Percentiles rank a stretch among this genome's conserved stretches.
Evolutionary conservation across 1,284 basidiomycete genomes (phyloP).

Genomic region (Thecaphora thlaspeos): DNA sequence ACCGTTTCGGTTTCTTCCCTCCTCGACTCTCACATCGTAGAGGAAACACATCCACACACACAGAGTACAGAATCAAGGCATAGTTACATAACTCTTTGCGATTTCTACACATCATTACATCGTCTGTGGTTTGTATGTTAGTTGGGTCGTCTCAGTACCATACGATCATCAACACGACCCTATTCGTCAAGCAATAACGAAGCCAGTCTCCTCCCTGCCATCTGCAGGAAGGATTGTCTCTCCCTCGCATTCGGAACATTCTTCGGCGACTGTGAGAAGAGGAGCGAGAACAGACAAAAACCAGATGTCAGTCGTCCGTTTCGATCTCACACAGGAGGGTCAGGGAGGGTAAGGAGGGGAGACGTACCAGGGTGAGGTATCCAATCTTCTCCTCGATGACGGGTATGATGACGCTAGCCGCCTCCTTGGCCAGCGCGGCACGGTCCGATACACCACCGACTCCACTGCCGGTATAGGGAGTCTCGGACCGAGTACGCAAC

Average conservation of each 20-base stretch:
- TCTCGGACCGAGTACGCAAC: slow-evolving; percentile 6
- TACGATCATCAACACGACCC: too few species aligned
- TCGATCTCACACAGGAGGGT: too few species aligned
- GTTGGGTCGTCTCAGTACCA: too few species aligned
- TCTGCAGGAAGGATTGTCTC: slow-evolving; percentile 43
- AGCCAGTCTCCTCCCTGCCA: slow-evolving; percentile 37
- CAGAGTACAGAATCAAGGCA: too few species aligned
- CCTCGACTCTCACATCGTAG: too few species aligned
- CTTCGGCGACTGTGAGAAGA: slow-evolving; percentile 16
- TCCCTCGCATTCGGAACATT: slow-evolving; percentile 33
- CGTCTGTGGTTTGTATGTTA: too few species aligned
- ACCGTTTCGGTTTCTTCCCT: too few species aligned
- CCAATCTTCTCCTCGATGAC: slow-evolving; percentile 42
- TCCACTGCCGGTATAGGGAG: too few species aligned
- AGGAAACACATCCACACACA: too few species aligned
- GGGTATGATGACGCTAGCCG: slow-evolving; percentile 18
- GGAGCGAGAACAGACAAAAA: not conserved
- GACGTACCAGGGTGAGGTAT: slow-evolving; percentile 15
- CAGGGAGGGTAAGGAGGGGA: not conserved
- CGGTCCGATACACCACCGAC: slow-evolving; percentile 11
- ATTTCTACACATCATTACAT: too few species aligned
- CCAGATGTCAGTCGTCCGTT: not conserved
- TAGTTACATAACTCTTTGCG: too few species aligned
- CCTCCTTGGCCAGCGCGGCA: not conserved
- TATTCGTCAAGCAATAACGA: slow-evolving; percentile 26